Conservation (phyloP, 139 green algal genomes). For the Diplosphaera chodatii region DNA sequence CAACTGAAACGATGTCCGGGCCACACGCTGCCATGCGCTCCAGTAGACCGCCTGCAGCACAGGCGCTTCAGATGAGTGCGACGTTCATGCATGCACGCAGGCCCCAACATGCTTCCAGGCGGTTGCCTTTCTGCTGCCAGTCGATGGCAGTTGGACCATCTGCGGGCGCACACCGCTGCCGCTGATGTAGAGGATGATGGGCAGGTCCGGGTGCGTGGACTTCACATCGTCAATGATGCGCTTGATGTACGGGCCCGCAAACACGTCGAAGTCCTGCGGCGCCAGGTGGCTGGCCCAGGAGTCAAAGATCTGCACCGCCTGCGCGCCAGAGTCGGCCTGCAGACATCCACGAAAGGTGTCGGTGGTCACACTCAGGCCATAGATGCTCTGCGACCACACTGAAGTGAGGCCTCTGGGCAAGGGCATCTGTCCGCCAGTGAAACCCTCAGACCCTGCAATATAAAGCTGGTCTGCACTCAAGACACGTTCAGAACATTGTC, state of each 20-base stretch:
- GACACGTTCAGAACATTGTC: too few species aligned
- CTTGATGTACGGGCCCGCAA: slow-evolving; percentile 78
- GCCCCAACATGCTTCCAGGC: too few species aligned
- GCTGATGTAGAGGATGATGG: slow-evolving; percentile 93
- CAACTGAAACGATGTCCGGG: slow-evolving; percentile 79
- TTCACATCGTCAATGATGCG: slow-evolving; percentile 55
- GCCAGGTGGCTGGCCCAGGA: slow-evolving; percentile 83
- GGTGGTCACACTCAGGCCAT: too few species aligned
- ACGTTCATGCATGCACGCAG: too few species aligned
- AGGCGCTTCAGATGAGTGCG: too few species aligned
- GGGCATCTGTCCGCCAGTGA: not conserved
- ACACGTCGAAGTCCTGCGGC: slow-evolving; percentile 89
- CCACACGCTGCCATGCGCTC: slow-evolving; percentile 85
- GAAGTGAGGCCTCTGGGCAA: too few species aligned
- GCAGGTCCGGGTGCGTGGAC: slow-evolving; percentile 67
- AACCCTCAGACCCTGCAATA: too few species aligned
- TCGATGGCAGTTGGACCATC: too few species aligned
- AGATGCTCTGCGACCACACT: too few species aligned
- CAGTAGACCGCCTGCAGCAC: slow-evolving; percentile 58
- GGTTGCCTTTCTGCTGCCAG: too few species aligned
- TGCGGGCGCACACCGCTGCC: slow-evolving; percentile 41
- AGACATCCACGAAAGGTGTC: not conserved
- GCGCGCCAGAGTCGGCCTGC: slow-evolving; percentile 71
- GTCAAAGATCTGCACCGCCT: slow-evolving; percentile 95
- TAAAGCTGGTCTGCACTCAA: too few species aligned